phyloP scores from a whole-genome alignment of 2,329 filamentous ascomycete species.

The Thelonectria olida region DNA sequence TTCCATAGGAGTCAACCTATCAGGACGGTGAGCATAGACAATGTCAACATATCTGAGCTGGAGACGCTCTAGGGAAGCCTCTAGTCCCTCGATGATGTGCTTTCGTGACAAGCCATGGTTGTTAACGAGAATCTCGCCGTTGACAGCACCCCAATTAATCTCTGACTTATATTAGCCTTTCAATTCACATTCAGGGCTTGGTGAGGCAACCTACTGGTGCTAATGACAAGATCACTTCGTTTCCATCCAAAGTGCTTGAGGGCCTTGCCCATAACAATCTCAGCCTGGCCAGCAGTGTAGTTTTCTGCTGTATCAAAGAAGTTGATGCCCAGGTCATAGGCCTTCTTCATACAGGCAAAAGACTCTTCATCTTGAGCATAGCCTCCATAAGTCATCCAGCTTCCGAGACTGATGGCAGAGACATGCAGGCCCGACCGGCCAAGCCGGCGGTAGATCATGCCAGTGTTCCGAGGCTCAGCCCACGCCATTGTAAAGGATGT shows the following conservation, averaged over 20 bases:
- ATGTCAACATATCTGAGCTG: slow-evolving; percentile 72
- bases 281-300: slow-evolving; percentile 69
- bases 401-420: slow-evolving; percentile 71
- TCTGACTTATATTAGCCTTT: slow-evolving; percentile 40
- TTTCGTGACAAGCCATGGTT: slow-evolving; percentile 74
- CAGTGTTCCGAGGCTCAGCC: slow-evolving; percentile 54
- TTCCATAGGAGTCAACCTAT: slow-evolving; percentile 74
- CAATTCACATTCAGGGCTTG: rapidly evolving
- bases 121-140: slow-evolving; percentile 70
- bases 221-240: slow-evolving; percentile 68
- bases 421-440: slow-evolving; percentile 70
- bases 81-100: slow-evolving; percentile 67
- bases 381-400: slow-evolving; percentile 74
- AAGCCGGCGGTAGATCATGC: slow-evolving; percentile 55
- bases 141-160: slow-evolving; percentile 72
- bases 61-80: slow-evolving; percentile 65
- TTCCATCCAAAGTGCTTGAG: slow-evolving; percentile 70
- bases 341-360: slow-evolving; percentile 69
- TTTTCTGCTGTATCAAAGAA: slow-evolving; percentile 71
- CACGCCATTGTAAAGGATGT: slow-evolving; percentile 48
- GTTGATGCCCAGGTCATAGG: slow-evolving; percentile 68
- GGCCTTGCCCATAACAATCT: slow-evolving; percentile 71
- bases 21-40: slow-evolving; percentile 75
- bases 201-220: slow-evolving; percentile 54
- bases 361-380: slow-evolving; percentile 71